Conservation (phyloP, 2,329 filamentous ascomycete species). For the Calonectria montana region DNA sequence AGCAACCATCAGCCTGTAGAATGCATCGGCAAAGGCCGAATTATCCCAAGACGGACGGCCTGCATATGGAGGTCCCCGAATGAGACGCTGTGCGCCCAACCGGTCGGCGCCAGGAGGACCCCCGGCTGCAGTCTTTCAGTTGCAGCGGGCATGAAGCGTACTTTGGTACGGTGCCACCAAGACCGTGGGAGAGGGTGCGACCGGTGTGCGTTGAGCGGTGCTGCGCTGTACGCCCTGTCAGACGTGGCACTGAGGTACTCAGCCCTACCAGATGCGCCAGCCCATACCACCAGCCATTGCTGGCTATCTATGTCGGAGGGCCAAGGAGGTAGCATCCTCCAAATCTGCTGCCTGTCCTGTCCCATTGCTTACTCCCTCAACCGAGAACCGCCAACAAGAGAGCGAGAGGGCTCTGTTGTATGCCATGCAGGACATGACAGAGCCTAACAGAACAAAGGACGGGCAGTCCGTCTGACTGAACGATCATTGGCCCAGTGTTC, state of each 20-base stretch:
- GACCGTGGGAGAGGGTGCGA: slow-evolving; percentile 20
- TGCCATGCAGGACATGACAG: slow-evolving; percentile 6
- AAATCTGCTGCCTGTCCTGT: slow-evolving; percentile 7
- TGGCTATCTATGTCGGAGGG: not conserved
- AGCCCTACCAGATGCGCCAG: slow-evolving; percentile 37
- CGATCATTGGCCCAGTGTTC: slow-evolving; percentile 10
- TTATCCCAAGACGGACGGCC: slow-evolving; percentile 33
- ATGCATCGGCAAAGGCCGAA: slow-evolving; percentile 42
- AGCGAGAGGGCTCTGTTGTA: slow-evolving; percentile 1
- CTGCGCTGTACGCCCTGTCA: slow-evolving; percentile 28
- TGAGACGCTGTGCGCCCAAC: slow-evolving; percentile 33
- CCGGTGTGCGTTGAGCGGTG: slow-evolving; percentile 24
- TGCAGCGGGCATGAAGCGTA: slow-evolving; percentile 15
- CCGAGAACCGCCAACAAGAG: not conserved
- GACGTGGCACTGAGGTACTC: slow-evolving; percentile 41
- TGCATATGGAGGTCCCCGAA: slow-evolving; percentile 37
- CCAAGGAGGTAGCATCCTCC: not conserved
- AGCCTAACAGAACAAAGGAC: not conserved
- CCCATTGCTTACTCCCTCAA: slow-evolving; percentile 9
- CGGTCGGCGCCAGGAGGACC: slow-evolving; percentile 15
- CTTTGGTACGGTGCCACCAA: slow-evolving; percentile 11
- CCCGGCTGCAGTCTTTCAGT: slow-evolving; percentile 1
- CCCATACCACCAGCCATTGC: not conserved
- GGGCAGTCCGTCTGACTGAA: slow-evolving; percentile 23
- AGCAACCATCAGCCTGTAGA: slow-evolving; percentile 28